Evolutionary conservation across 2,329 filamentous ascomycete genomes (phyloP), one percentile per base, ranked within the genome.

Genomic region (Paraconiothyrium sp.): DNA sequence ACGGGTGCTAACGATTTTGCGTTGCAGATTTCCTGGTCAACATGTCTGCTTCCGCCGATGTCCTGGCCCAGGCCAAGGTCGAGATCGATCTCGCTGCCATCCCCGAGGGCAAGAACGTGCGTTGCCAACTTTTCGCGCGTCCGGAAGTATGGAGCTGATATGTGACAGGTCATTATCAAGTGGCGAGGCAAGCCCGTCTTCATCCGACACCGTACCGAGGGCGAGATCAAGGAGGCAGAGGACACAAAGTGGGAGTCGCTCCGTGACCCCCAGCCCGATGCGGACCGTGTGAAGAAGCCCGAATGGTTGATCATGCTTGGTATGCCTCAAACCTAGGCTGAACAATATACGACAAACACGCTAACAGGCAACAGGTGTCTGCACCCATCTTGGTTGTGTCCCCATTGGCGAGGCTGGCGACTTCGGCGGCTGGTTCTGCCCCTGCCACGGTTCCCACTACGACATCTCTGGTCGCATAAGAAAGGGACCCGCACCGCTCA

Each of bases 111-210:
- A 99, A 98, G 92, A 99, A 99, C 86, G 95, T 94, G 85, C 81
- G 91, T 86, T 41, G 49, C 37, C 41, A 47, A 51, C 3, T 51
- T 41, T 32, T 27, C 5, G 32, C 46, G 30, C 30, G 22, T 10
- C 35, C 34, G 50, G 55, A 59, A 37, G 20, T 39, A 43, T 22
- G 60, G 59, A 65, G 61, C 72, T 75, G 60, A 73, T 51, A 54
- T 22, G 47, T 60, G 49, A 54, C 76, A 94, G 91, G 90, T 99
- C 81, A 96, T 99, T 82, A 97, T 99, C 88, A 99, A 99, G 87
- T 99, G 95, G 95, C 92, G 95, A 87, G 95, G 95, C 82, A 99
- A 99, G 92, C 95, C 95, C 82, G 93, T 99, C 81, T 99, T 99
- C 87, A 93, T 99, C 89, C 94, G 95, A 82, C 95, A 99, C 90